These are phyloP conservation scores for Cardiospermum halicacabum DNA, from an alignment of 345 rosid genomes.

Conservation along the genomic window DNA sequence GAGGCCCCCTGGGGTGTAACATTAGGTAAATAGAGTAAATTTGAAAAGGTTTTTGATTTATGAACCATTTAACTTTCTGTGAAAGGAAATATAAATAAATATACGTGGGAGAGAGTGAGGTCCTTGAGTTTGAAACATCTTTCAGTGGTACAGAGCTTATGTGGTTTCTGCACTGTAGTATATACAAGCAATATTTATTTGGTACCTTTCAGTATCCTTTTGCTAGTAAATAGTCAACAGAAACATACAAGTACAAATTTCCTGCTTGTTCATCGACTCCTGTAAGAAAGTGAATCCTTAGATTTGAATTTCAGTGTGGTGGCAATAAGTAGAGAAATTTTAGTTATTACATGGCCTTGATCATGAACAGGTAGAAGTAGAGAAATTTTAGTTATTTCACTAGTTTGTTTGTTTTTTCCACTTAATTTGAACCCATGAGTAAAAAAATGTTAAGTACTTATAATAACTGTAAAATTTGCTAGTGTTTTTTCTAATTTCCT, in stretches of 20 bases:
- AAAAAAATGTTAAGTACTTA: too few relatives aligned
- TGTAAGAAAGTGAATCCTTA: neutral
- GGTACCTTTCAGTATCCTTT: neutral
- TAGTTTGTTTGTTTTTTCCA: too few relatives aligned
- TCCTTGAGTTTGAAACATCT: too few relatives aligned
- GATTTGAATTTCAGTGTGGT: neutral
- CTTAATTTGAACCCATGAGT: too few relatives aligned
- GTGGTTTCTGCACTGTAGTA: neutral
- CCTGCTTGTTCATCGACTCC: neutral
- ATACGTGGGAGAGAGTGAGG: too few relatives aligned
- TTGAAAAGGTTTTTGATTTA: too few relatives aligned
- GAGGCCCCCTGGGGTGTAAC: too few relatives aligned
- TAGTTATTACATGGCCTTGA: neutral
- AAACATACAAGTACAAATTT: neutral
- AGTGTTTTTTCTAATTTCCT: neutral
- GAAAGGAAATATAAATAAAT: too few relatives aligned
- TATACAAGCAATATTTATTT: neutral
- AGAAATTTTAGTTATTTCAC: too few relatives aligned
- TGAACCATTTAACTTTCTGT: too few relatives aligned
- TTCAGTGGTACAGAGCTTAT: neutral
- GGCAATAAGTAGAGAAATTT: neutral
- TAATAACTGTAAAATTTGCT: neutral
- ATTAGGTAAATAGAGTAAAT: too few relatives aligned
- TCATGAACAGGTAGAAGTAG: neutral
- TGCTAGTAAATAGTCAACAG: neutral